These are phyloP conservation scores for Cutaneotrichosporon sp. DNA, from an alignment of 1,284 basidiomycete species.

Conservation along the genomic window DNA sequence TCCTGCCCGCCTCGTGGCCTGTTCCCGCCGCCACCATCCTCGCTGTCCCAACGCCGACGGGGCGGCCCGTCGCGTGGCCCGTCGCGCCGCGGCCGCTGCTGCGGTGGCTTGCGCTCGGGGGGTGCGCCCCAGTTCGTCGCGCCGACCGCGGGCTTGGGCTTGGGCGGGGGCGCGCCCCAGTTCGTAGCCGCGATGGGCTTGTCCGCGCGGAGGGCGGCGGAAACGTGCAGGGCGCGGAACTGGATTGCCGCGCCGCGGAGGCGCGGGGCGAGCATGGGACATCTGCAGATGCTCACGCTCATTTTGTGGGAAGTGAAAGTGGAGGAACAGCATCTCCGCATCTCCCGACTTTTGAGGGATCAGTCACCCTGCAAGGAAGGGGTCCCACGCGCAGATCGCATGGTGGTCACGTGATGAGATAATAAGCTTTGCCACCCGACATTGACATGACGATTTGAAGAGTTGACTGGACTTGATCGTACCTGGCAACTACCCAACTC, in stretches of 20 bases:
- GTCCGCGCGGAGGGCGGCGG: not conserved
- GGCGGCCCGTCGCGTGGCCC: not conserved
- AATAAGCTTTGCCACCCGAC: not conserved
- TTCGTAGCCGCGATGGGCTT: not conserved
- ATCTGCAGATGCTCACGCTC: constrained; percentile 2
- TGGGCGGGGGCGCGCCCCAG: not conserved
- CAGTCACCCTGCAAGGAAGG: too few species aligned
- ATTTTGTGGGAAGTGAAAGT: not conserved
- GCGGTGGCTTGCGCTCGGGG: not conserved
- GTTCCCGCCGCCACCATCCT: not conserved
- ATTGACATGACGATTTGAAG: not conserved
- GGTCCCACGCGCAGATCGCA: not conserved
- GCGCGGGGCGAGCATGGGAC: not conserved
- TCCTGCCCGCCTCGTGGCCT: not conserved
- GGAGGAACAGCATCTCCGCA: not conserved
- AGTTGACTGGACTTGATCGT: constrained; percentile 6
- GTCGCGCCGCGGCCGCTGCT: not conserved
- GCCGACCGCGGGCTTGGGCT: too few species aligned
- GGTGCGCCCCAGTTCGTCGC: not conserved
- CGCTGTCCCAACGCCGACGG: too few species aligned
- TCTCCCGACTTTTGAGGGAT: not conserved
- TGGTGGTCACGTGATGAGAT: not conserved
- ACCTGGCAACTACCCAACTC: not conserved
- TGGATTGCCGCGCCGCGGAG: not conserved
- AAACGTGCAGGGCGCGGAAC: not conserved